phyloP scores from a whole-genome alignment of 352 stramenopile species.

The Pythium angustatum region DNA sequence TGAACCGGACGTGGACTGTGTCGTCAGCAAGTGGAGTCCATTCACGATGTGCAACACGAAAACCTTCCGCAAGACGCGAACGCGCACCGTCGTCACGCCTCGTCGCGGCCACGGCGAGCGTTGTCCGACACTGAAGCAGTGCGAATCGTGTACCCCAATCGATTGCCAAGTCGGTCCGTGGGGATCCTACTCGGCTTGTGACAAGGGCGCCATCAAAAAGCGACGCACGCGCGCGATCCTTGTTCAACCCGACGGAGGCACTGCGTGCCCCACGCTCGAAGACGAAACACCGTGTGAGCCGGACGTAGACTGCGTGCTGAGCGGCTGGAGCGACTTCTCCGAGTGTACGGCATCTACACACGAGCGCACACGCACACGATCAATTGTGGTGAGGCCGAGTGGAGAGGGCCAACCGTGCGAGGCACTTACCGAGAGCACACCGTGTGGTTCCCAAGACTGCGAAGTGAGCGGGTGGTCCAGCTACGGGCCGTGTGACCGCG shows the following conservation, averaged over 20 bases:
- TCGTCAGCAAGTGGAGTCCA: slow-evolving; percentile 48
- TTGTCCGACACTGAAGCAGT: slow-evolving; percentile 44
- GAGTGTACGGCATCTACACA: slow-evolving; percentile 37
- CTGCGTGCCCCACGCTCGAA: slow-evolving; percentile 38
- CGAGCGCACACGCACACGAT: slow-evolving; percentile 35
- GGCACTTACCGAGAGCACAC: slow-evolving; percentile 32
- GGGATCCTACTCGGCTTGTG: slow-evolving; percentile 45
- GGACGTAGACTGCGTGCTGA: slow-evolving; percentile 54
- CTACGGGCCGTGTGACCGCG: slow-evolving; percentile 42
- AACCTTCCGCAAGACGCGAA: slow-evolving; percentile 42
- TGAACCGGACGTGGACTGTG: slow-evolving; percentile 49
- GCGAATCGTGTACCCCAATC: slow-evolving; percentile 37
- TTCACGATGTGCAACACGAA: slow-evolving; percentile 31
- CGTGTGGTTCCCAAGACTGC: slow-evolving; percentile 48
- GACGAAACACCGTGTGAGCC: slow-evolving; percentile 35
- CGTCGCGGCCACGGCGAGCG: slow-evolving; percentile 33
- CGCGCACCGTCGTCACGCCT: slow-evolving; percentile 36
- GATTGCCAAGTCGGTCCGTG: slow-evolving; percentile 53
- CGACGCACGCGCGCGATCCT: slow-evolving; percentile 38
- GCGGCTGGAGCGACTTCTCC: slow-evolving; percentile 41
- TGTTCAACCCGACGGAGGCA: slow-evolving; percentile 38
- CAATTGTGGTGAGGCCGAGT: slow-evolving; percentile 38
- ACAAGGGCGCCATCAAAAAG: slow-evolving; percentile 33
- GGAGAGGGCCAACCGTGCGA: slow-evolving; percentile 47
- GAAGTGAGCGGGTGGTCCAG: slow-evolving; percentile 52